Evolutionary conservation across 2,329 filamentous ascomycete genomes (phyloP).

Genomic region (Alternaria triticina): DNA sequence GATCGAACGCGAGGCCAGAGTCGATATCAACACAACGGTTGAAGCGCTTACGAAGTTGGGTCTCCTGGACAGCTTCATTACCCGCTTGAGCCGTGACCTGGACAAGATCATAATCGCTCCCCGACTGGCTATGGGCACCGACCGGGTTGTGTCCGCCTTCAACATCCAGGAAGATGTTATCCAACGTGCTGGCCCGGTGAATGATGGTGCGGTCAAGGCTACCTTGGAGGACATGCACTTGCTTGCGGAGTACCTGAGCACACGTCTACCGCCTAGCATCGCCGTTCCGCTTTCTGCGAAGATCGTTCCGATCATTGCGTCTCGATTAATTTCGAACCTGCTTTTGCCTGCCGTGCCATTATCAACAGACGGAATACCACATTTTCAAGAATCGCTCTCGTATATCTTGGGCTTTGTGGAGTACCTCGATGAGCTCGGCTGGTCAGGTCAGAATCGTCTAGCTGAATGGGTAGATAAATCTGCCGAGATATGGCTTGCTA

Average conservation of each 20-base stretch:
- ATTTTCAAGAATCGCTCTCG: slow-evolving; percentile 74
- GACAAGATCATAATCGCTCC: slow-evolving; percentile 67
- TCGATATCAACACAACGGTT: slow-evolving; percentile 44
- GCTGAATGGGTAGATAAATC: slow-evolving; percentile 81
- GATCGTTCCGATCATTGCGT: slow-evolving; percentile 73
- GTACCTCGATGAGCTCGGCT: slow-evolving; percentile 66
- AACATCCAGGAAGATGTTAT: slow-evolving; percentile 45
- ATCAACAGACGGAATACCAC: slow-evolving; percentile 71
- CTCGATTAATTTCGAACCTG: slow-evolving; percentile 74
- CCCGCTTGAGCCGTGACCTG: slow-evolving; percentile 67
- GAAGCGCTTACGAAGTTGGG: slow-evolving; percentile 46
- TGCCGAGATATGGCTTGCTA: slow-evolving; percentile 83
- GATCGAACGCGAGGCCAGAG: slow-evolving; percentile 45
- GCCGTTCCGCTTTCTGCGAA: slow-evolving; percentile 66
- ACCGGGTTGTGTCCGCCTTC: slow-evolving; percentile 42
- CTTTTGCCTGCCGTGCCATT: slow-evolving; percentile 78
- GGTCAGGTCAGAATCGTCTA: slow-evolving; percentile 67
- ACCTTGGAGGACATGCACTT: slow-evolving; percentile 41
- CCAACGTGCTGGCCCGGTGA: slow-evolving; percentile 31
- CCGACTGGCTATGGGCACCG: slow-evolving; percentile 56
- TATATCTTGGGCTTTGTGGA: slow-evolving; percentile 69
- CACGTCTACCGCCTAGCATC: slow-evolving; percentile 57
- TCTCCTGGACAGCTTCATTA: slow-evolving; percentile 58
- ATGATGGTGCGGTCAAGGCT: slow-evolving; percentile 37
- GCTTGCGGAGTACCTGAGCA: slow-evolving; percentile 59